These are phyloP conservation scores for Leccinum truebloodii DNA, from an alignment of 768 basidiomycete species.

Conservation along the genomic window DNA sequence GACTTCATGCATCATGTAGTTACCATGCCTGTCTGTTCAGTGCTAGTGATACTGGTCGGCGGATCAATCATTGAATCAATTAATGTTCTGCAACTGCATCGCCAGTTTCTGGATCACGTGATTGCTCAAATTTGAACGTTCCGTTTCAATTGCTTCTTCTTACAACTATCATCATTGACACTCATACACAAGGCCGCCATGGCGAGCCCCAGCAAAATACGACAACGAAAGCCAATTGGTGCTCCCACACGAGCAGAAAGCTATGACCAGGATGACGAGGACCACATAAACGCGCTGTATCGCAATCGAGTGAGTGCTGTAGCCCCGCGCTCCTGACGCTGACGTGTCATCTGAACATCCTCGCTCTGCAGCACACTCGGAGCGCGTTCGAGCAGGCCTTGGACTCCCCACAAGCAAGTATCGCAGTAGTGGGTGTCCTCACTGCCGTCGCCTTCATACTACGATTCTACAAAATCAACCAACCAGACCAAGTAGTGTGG, in stretches of 20 bases:
- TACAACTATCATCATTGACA: slow-evolving; percentile 6
- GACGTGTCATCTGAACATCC: slow-evolving; percentile 14
- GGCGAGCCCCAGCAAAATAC: slow-evolving; percentile 35
- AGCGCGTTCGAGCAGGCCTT: slow-evolving; percentile 62
- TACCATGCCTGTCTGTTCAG: background rate
- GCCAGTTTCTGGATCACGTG: slow-evolving; percentile 22
- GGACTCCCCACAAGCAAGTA: slow-evolving; percentile 64
- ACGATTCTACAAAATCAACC: slow-evolving; percentile 92
- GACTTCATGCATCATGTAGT: background rate
- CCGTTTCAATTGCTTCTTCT: background rate
- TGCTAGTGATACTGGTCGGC: background rate
- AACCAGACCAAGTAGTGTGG: slow-evolving; percentile 93
- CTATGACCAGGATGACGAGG: slow-evolving; percentile 47
- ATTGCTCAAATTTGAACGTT: slow-evolving; percentile 8
- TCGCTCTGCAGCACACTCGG: slow-evolving; percentile 49
- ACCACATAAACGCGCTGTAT: slow-evolving; percentile 50
- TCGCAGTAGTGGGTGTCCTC: slow-evolving; percentile 58
- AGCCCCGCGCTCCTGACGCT: slow-evolving; percentile 1
- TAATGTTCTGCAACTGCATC: background rate
- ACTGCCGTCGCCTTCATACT: slow-evolving; percentile 79
- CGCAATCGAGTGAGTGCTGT: slow-evolving; percentile 47
- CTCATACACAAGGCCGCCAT: slow-evolving; percentile 20
- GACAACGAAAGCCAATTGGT: slow-evolving; percentile 27
- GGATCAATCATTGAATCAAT: background rate
- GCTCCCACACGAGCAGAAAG: slow-evolving; percentile 21